These are phyloP conservation scores for Neoboletus magnificus DNA, from an alignment of 768 basidiomycete species.

Conservation along the genomic window DNA sequence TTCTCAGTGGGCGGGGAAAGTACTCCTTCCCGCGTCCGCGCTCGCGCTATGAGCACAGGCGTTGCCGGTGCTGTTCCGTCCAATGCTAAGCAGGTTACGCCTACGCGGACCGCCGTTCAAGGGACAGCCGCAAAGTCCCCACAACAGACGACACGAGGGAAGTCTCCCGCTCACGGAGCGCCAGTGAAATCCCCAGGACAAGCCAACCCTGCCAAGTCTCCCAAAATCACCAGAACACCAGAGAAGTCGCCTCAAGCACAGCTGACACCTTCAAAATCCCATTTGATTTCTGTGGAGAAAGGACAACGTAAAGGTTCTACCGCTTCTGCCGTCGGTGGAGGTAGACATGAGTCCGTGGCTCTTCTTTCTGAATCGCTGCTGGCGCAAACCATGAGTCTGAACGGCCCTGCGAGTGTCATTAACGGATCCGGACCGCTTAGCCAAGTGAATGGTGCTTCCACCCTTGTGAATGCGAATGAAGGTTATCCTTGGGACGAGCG, in stretches of 20 bases:
- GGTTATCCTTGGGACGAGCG: slow-evolving; percentile 28
- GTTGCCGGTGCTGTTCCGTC: slow-evolving; percentile 1
- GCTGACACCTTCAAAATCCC: slow-evolving; percentile 18
- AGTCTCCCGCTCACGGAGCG: slow-evolving; percentile 12
- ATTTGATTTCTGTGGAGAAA: slow-evolving; percentile 15
- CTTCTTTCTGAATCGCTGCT: slow-evolving; percentile 18
- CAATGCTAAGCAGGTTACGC: slow-evolving; percentile 12
- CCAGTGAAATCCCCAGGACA: slow-evolving; percentile 23
- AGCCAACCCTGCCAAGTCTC: slow-evolving; percentile 23
- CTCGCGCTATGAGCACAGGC: slow-evolving; percentile 19
- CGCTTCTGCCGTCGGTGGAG: slow-evolving; percentile 16
- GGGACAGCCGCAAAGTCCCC: slow-evolving; percentile 16
- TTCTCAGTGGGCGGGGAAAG: slow-evolving; percentile 23
- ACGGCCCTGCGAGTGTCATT: slow-evolving; percentile 17
- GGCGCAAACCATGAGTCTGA: slow-evolving; percentile 9
- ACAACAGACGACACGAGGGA: slow-evolving; percentile 19
- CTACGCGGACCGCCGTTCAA: slow-evolving; percentile 10
- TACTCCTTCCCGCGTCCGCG: slow-evolving; percentile 11
- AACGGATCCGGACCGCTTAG: slow-evolving; percentile 19
- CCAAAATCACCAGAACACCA: slow-evolving; percentile 20
- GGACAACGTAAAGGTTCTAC: slow-evolving; percentile 19
- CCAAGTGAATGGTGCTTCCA: slow-evolving; percentile 22
- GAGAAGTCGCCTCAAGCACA: slow-evolving; percentile 19
- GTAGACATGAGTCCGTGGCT: slow-evolving; percentile 14
- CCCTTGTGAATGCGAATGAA: slow-evolving; percentile 19